Base-by-base conservation (phyloP, 257 asterid species). In the Marsdenia floribunda region DNA sequence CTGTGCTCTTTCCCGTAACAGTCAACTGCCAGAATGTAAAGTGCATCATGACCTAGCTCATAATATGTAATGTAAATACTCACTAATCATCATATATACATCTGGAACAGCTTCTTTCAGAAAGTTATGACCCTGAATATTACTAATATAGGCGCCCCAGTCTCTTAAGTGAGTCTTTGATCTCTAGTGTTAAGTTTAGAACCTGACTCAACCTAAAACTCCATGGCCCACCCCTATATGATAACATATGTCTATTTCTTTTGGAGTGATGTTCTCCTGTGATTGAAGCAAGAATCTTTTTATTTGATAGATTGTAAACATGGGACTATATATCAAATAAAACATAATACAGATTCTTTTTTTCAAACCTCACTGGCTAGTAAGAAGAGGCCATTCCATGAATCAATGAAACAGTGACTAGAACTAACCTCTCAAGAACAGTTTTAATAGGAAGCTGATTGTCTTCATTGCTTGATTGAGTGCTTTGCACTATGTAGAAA, bases 401-500 rank as follows among this genome's bases (percentile, higher is more conserved):
- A 55, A 50, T 35, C 42, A 26, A 58, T 76, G 40, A 19, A 68
- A 19, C 42, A 73, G 54, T 8, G 29, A 57, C 67, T 18, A 18
- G 73, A 60, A 76, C 89, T 74, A 76, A 92, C 97, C 90, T 90
- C 72, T 87, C 87, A 59, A 82, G 77, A 72, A 80, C 80, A 77
- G 78, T 78, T 72, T 81, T 75, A 76, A 92, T 80, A 79, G 91
- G 79, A 76, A 78, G 66, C 68, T 71, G 69, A 71, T 82, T 58
- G 7, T 33, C 72, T 35, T 29, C 64, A 60, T 75, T 59, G 80
- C 82, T 46, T n/a, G 89, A 63, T 71, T 75, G 76, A 15, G 80
- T 55, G 79, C 86, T 83, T 72, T 69, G 85, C 85, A 92, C 81
- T 65, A 92, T 84, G 74, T 83, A 90, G 83, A 90, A 87, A 72